Percentiles rank a stretch among this genome's conserved stretches.
phyloP scores from a whole-genome alignment of 2,329 filamentous ascomycete genomes.

The Cladosporium sp. region DNA sequence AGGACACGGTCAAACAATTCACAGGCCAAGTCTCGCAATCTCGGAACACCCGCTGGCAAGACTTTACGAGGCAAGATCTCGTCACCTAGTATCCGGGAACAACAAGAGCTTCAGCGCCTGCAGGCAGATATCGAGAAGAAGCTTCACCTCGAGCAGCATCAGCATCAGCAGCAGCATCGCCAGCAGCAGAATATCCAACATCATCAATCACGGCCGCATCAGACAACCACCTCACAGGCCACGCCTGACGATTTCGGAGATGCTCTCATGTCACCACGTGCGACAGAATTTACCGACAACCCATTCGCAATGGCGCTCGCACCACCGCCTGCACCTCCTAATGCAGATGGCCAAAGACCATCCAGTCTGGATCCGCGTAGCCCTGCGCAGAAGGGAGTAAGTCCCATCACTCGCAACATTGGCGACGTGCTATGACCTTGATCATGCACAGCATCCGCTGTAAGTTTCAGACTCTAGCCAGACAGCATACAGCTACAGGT shows the following conservation, averaged over 20 bases:
- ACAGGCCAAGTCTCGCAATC: not conserved
- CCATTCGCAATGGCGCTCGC: conserved; percentile 48
- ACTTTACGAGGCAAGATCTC: conserved; percentile 30
- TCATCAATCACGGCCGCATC: not conserved
- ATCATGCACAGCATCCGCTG: not conserved
- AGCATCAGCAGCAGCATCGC: not conserved
- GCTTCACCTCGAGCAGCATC: conserved; percentile 15
- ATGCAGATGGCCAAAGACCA: conserved; percentile 51
- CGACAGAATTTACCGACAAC: conserved; percentile 68
- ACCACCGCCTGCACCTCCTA: conserved; percentile 28
- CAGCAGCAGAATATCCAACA: not conserved
- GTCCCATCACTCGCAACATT: conserved; percentile 72
- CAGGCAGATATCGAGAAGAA: conserved; percentile 30
- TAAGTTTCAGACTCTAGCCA: not conserved
- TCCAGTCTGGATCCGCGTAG: conserved; percentile 60
- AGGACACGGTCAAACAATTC: conserved; percentile 16
- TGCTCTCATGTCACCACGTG: conserved; percentile 66
- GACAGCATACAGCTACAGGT: not conserved
- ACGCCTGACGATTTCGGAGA: conserved; percentile 14
- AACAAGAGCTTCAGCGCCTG: conserved; percentile 29
- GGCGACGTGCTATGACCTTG: conserved; percentile 64
- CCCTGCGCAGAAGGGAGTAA: conserved; percentile 68
- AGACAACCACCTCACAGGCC: not conserved
- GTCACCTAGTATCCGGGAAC: conserved; percentile 30
- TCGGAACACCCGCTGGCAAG: conserved; percentile 8